Base-by-base conservation (phyloP, 2,329 filamentous ascomycete genomes). In the Pseudocercospora musae region DNA sequence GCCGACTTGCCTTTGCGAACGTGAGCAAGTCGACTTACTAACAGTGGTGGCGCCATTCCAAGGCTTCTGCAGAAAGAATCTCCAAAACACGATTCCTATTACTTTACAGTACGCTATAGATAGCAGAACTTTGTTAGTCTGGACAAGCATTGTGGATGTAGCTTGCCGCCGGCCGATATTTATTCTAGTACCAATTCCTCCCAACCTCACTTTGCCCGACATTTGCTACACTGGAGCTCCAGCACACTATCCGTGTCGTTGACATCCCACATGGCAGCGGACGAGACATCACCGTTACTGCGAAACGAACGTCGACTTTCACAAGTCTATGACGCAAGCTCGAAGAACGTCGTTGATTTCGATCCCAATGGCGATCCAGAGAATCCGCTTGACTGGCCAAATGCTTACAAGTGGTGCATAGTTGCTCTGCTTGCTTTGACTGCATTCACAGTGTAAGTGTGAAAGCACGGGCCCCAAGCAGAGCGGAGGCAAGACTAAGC, bases 351-450 rank as follows among this genome's bases (percentile, higher is more conserved):
- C 40, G 75, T 83, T 57, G 78, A 81, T 56, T 83, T 83, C 63
- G 73, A 82, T 62, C 77, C 78, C 15, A 65, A 75, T 63, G 69
- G 68, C 49, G 82, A 84, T 60, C 66, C 74, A 0, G 81, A 82
- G 13, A 83, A 86, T 67, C 84, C 84, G 1, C 71, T 80, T 59
- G 78, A 84, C 59, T 87, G 85, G 84, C 78, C 81, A 4, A 59
- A 54, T 11, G 44, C 66, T 15, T 74, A 73, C 73, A 85, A 85
- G 72, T 83, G 82, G 80, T 73, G 76, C 23, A 78, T 86, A 55
- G 82, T 85, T n/a, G 68, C 75, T 18, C 69, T 87, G 37, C 75
- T 86, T 27, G 80, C 81, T 20, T 76, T 82, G 55, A 84, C 82
- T 78, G 80, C 82, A 0, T 86, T 86, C 64, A 84, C 82, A 0